A percentile compares a stretch with the other conserved stretches of the same genome.
phyloP scores from a whole-genome alignment of 805 yeast genomes.

The Torulaspora franciscae region DNA sequence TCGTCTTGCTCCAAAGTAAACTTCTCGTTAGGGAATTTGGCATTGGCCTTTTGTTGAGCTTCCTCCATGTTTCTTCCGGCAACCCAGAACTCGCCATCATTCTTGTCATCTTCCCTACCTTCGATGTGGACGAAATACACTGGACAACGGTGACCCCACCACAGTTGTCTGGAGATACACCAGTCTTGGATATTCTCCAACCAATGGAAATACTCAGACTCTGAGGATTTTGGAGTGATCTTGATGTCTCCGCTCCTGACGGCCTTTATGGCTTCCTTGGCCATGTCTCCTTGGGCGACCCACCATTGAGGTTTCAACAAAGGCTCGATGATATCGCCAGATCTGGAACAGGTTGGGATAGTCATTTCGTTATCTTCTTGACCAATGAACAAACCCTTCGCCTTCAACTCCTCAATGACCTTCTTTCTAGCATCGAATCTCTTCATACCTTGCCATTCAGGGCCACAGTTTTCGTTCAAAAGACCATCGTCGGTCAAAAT shows the following conservation, averaged over 20 bases:
- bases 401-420: conserved; percentile 77
- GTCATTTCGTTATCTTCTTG: conserved; percentile 95
- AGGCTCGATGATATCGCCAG: conserved; percentile 97
- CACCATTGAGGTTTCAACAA: conserved; percentile 98
- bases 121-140: conserved; percentile 82
- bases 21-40: conserved; percentile 62
- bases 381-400: conserved; percentile 67
- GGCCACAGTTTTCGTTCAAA: conserved; percentile 85
- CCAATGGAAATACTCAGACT: conserved; percentile 93
- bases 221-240: conserved; percentile 84
- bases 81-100: conserved; percentile 76
- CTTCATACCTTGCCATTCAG: conserved; percentile 80
- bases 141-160: conserved; percentile 99
- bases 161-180: conserved; percentile 92
- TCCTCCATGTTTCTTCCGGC: conserved; percentile 81
- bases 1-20: conserved; percentile 90
- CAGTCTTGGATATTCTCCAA: conserved; percentile 94
- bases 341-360: conserved; percentile 89
- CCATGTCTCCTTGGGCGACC: conserved; percentile 89
- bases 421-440: conserved; percentile 88
- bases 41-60: conserved; percentile 75
- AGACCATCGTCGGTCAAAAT: conserved; percentile 89
- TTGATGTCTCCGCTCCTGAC: conserved; percentile 76
- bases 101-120: conserved; percentile 57
- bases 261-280: conserved; percentile 77